Conservation (phyloP, 768 basidiomycete species). For the Gymnopilus dilepis region DNA sequence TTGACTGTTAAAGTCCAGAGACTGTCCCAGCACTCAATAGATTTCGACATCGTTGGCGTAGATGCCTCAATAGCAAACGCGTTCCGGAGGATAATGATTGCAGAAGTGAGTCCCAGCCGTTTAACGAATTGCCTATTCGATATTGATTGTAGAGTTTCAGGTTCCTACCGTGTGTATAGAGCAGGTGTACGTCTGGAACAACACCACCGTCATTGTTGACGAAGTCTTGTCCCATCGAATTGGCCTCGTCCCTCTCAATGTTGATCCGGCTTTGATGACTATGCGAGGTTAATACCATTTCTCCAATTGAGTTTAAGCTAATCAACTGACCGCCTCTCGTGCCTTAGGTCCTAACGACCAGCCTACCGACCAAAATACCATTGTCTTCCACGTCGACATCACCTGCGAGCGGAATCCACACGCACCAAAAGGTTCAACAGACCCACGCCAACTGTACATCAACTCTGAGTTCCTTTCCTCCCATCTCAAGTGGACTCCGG, state of each 20-base stretch:
- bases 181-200: conserved; percentile 91
- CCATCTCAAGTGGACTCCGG: conserved; percentile 76
- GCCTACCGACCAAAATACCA: conserved; percentile 87
- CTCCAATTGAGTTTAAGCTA: neutral
- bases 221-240: conserved; percentile 93
- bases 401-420: conserved; percentile 66
- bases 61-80: conserved; percentile 98
- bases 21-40: conserved; percentile 82
- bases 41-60: conserved; percentile 94
- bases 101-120: too few relatives aligned
- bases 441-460: conserved; percentile 69
- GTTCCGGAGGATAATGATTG: conserved; percentile 88
- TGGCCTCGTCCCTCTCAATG: conserved; percentile 87
- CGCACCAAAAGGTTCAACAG: conserved; percentile 55
- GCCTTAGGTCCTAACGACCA: conserved; percentile 49
- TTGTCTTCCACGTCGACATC: conserved; percentile 82
- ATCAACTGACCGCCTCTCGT: neutral
- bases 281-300: conserved; percentile 45
- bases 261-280: conserved; percentile 80
- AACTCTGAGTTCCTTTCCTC: conserved; percentile 73
- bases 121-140: too few relatives aligned
- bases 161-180: conserved; percentile 93
- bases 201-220: conserved; percentile 92
- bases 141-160: conserved; percentile 54
- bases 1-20: conserved; percentile 76